Conservation (phyloP, 2,329 filamentous ascomycete genomes). For the Neopestalotiopsis clavispora region DNA sequence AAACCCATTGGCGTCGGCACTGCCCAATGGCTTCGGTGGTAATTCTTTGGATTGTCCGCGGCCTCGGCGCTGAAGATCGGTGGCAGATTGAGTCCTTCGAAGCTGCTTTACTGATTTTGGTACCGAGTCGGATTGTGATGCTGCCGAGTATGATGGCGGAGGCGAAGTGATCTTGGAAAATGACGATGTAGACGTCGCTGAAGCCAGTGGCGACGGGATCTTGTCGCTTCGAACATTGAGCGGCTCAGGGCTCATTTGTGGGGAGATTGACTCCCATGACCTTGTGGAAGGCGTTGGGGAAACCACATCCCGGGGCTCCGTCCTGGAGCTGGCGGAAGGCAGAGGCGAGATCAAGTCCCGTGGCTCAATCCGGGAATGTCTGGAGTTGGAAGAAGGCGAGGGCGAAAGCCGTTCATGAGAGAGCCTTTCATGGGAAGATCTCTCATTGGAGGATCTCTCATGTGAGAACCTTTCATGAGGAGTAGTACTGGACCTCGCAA, state of each 20-base stretch:
- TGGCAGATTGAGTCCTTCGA: slow-evolving; percentile 29
- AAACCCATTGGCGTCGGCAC: slow-evolving; percentile 9
- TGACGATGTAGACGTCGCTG: slow-evolving; percentile 6
- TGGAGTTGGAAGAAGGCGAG: no score
- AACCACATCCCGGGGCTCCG: slow-evolving; percentile 7
- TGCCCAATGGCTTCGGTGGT: slow-evolving; percentile 15
- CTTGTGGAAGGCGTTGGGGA: background rate
- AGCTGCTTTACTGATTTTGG: slow-evolving; percentile 16
- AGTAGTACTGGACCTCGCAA: slow-evolving; percentile 1
- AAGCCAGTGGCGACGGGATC: background rate
- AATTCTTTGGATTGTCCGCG: slow-evolving; percentile 20
- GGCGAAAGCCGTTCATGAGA: no score
- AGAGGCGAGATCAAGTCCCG: background rate
- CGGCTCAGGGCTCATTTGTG: slow-evolving; percentile 8
- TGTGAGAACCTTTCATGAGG: slow-evolving; percentile 1
- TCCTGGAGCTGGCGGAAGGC: background rate
- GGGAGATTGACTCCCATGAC: slow-evolving; percentile 1
- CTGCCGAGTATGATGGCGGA: background rate
- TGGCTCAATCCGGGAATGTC: no score
- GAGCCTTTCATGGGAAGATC: background rate
- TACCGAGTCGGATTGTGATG: background rate
- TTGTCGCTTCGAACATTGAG: slow-evolving; percentile 7
- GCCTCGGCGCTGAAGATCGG: slow-evolving; percentile 23
- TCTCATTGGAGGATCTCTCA: background rate
- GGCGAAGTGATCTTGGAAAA: slow-evolving; percentile 8